Conservation (phyloP, 2,329 filamentous ascomycete species). For the Metarhizium humberi region DNA sequence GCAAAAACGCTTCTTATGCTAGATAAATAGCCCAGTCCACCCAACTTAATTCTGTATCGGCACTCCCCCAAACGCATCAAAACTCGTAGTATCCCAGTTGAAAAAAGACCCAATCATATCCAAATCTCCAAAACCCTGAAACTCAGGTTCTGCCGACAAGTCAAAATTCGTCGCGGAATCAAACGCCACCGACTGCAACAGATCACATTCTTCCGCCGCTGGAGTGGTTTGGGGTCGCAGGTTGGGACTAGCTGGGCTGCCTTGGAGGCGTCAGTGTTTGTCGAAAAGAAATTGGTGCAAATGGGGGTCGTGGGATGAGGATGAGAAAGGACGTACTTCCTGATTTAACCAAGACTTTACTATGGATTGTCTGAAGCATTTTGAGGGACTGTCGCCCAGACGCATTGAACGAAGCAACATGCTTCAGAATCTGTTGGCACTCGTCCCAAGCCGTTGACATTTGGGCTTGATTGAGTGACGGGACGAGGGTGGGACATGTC, state of each 20-base stretch:
- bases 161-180: neutral
- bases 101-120: conserved; percentile 4
- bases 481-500: conserved; percentile 1
- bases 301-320: no score
- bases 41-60: neutral
- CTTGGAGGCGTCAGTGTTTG: neutral
- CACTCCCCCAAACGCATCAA: conserved; percentile 1
- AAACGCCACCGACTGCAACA: neutral
- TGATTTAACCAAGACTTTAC: neutral
- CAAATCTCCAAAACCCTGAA: conserved; percentile 1
- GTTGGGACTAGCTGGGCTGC: neutral
- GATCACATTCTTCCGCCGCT: neutral
- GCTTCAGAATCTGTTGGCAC: conserved; percentile 7
- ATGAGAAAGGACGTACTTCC: neutral
- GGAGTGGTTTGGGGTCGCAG: neutral
- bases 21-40: no score
- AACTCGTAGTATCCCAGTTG: conserved; percentile 2
- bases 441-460: conserved; percentile 4
- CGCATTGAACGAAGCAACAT: neutral
- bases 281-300: neutral
- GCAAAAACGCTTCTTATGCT: no score
- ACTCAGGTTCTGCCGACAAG: neutral
- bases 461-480: neutral
- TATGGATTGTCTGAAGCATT: conserved; percentile 4
- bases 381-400: conserved; percentile 3